Evolutionary conservation across 1,139 yeast species (phyloP).

Genomic region (Yamadazyma taylorii): DNA sequence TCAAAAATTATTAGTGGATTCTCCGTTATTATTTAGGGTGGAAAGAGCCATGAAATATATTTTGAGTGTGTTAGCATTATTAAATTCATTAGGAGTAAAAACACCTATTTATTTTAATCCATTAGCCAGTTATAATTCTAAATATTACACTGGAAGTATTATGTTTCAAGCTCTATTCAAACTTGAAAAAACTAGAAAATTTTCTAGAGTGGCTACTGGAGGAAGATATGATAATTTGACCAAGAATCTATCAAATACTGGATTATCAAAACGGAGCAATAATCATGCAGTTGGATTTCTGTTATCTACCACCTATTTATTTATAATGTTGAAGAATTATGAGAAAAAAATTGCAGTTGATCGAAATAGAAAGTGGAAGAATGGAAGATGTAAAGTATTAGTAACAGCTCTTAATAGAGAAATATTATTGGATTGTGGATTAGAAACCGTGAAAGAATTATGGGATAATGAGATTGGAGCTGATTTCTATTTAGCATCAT

Average conservation of each 20-base stretch:
- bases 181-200: constrained; percentile 39
- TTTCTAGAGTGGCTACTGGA: constrained; percentile 74
- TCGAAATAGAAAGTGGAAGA: constrained; percentile 27
- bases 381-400: constrained; percentile 72
- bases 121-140: constrained; percentile 75
- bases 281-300: constrained; percentile 83
- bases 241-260: constrained; percentile 27
- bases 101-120: constrained; percentile 55
- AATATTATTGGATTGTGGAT: constrained; percentile 56
- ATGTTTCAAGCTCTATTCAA: constrained; percentile 87
- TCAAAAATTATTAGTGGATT: constrained; percentile 70
- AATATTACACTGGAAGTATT: constrained; percentile 74
- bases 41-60: constrained; percentile 65
- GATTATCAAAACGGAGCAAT: constrained; percentile 22
- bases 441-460: constrained; percentile 57
- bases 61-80: constrained; percentile 51
- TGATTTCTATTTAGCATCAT: constrained; percentile 53
- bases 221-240: constrained; percentile 86
- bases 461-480: constrained; percentile 76
- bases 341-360: constrained; percentile 24
- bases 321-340: constrained; percentile 41
- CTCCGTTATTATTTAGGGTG: constrained; percentile 60
- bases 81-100: constrained; percentile 53
- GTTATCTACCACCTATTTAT: constrained; percentile 45
- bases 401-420: constrained; percentile 65